phyloP scores from a whole-genome alignment of 805 yeast species.

The Zygosaccharomyces gambellarensis region DNA sequence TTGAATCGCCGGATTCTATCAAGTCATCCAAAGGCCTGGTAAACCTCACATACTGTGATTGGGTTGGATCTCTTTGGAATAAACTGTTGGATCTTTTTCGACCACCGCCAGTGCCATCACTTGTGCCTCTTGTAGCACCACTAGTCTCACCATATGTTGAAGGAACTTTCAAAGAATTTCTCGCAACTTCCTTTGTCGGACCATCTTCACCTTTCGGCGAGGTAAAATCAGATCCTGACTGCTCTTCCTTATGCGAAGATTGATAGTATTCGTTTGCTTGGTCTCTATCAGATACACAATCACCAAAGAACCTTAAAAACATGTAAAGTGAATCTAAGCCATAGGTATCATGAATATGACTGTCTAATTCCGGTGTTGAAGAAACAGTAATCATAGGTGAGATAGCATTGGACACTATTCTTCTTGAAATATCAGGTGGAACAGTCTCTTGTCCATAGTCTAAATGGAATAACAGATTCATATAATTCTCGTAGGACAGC shows the following conservation, averaged over 20 bases:
- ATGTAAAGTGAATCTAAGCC: slow-evolving; percentile 30
- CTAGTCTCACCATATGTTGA: slow-evolving; percentile 1
- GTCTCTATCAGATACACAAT: slow-evolving; percentile 34
- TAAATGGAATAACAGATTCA: slow-evolving; percentile 30
- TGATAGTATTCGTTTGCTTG: slow-evolving; percentile 24
- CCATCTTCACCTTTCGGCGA: background rate
- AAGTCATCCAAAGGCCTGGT: slow-evolving; percentile 37
- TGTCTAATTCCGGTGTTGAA: slow-evolving; percentile 28
- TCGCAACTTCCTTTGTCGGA: background rate
- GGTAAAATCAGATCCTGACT: background rate
- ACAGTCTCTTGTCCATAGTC: slow-evolving; percentile 26
- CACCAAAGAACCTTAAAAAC: slow-evolving; percentile 32
- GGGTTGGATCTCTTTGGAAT: slow-evolving; percentile 32
- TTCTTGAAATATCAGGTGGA: slow-evolving; percentile 31
- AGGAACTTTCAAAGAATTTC: background rate
- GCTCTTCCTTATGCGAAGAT: background rate
- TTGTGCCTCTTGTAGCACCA: background rate
- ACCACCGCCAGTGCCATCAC: slow-evolving; percentile 5
- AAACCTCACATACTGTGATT: slow-evolving; percentile 48
- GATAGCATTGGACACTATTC: slow-evolving; percentile 31
- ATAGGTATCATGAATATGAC: slow-evolving; percentile 25
- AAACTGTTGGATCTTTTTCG: slow-evolving; percentile 33
- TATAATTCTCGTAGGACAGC: slow-evolving; percentile 29
- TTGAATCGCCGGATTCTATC: slow-evolving; percentile 24
- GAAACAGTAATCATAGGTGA: slow-evolving; percentile 34